phyloP scores from a whole-genome alignment of 2,329 filamentous ascomycete species.

The Trichoderma aggressivum region DNA sequence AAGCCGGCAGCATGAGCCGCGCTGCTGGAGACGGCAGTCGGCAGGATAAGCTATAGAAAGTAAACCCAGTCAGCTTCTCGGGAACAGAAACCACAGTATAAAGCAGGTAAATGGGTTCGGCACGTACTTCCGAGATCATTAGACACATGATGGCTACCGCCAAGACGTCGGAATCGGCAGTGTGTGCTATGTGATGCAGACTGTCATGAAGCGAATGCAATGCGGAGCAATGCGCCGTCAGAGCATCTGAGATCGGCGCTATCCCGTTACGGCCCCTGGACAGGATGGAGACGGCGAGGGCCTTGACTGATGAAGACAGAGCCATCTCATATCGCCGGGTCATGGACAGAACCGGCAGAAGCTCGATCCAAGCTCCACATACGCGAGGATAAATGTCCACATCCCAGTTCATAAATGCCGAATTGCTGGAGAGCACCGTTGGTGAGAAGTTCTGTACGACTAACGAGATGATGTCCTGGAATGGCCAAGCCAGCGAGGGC shows the following conservation, averaged over 20 bases:
- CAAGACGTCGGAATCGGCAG: constrained; percentile 23
- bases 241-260: constrained; percentile 25
- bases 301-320: constrained; percentile 32
- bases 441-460: constrained; percentile 21
- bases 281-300: constrained; percentile 32
- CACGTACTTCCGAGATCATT: constrained; percentile 27
- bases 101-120: not conserved
- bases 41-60: constrained; percentile 28
- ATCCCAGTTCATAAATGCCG: not conserved
- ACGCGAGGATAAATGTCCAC: constrained; percentile 32
- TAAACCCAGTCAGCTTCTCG: not conserved
- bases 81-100: not conserved
- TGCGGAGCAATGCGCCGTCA: constrained; percentile 31
- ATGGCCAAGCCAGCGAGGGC: constrained; percentile 23
- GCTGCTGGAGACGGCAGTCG: constrained; percentile 25
- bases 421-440: not conserved
- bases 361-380: constrained; percentile 41
- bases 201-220: constrained; percentile 28
- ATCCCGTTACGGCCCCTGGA: constrained; percentile 23
- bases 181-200: not conserved
- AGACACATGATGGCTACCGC: constrained; percentile 37
- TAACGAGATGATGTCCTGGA: constrained; percentile 26
- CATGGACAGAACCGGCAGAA: constrained; percentile 32
- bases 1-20: constrained; percentile 36
- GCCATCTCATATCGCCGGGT: constrained; percentile 22